Base-by-base conservation (phyloP, 345 rosid species). In the Boechera divaricarpa region DNA sequence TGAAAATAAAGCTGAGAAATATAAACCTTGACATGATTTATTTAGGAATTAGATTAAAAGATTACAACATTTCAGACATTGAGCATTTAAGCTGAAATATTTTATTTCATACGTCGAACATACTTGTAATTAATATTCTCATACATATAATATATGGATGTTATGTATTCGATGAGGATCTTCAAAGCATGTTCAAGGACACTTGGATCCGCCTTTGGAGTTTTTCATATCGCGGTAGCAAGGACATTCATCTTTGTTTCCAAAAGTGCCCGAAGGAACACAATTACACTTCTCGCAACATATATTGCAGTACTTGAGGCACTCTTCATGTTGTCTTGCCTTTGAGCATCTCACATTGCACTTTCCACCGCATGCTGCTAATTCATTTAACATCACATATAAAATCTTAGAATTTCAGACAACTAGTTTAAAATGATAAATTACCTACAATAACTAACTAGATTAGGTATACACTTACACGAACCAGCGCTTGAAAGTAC, bases 401-500 rank as follows among this genome's bases (percentile, higher is more conserved):
- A 29, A 29, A 55, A 38, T n/a, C 1, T 16, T 45, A 33, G 15
- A 45, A 8, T 9, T 36, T 47, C 36, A 52, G 28, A 41, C 41
- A 54, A 7, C 2, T 18, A 51, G 21, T 16, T 15, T 12, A 3
- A 44, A 44, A 44, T 44, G n/a, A 44, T 44, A 9, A 38, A 10
- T 9, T 9, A 38, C 11, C 4, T 44, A 44, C n/a, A 44, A 44
- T 44, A 44, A 44, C 48, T 12, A 44, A 38, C 42, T 38, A 38
- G 42, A 4, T 44, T 44, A 11, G 12, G 5, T 5, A 10, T 11
- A 10, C 2, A 44, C 48, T 44, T 44, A 44, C 48, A 12, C 6
- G 48, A 11, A 44, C 74, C 84, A 0, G 90, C 90, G 61, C 70
- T 54, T 38, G 94, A 65, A 24, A 62, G 39, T 71, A 83, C 76